These are phyloP conservation scores for Rhodotorula sp. DNA, from an alignment of 1,284 basidiomycete genomes.

Conservation along the genomic window DNA sequence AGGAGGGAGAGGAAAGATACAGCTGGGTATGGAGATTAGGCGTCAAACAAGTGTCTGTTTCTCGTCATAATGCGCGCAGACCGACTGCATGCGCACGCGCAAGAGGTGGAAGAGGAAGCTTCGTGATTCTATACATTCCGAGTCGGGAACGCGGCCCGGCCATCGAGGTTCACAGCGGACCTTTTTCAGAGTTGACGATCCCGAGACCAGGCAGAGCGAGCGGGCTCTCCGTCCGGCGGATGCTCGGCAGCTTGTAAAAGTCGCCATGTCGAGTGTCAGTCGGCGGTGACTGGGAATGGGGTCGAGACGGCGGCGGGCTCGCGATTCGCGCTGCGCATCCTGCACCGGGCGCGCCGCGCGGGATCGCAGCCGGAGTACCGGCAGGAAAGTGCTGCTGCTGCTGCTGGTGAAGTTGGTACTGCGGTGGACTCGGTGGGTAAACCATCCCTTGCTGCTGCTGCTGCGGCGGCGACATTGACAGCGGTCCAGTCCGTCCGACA, in stretches of 20 bases:
- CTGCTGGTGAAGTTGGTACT: conserved; percentile 2
- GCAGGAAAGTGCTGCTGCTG: background rate
- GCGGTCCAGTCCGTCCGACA: background rate
- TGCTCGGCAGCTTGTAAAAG: background rate
- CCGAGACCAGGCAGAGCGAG: conserved; percentile 1
- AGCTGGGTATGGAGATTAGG: no score
- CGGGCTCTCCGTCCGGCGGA: background rate
- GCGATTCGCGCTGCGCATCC: background rate
- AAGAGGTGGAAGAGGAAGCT: no score
- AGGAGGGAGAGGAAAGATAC: no score
- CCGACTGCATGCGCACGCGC: no score
- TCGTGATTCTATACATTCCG: no score
- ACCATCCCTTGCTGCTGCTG: background rate
- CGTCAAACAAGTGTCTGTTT: no score
- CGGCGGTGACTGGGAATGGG: background rate
- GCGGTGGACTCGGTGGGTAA: conserved; percentile 29
- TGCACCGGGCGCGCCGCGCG: conserved; percentile 7
- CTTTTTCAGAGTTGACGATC: background rate
- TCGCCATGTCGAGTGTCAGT: background rate
- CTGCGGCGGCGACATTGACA: background rate
- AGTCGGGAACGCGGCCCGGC: no score
- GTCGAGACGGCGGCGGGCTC: background rate
- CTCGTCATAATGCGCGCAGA: no score
- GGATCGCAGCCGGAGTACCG: background rate
- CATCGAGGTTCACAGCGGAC: background rate